Base-by-base conservation (phyloP, 495 filamentous ascomycete genomes). In the Annulohypoxylon stygium region DNA sequence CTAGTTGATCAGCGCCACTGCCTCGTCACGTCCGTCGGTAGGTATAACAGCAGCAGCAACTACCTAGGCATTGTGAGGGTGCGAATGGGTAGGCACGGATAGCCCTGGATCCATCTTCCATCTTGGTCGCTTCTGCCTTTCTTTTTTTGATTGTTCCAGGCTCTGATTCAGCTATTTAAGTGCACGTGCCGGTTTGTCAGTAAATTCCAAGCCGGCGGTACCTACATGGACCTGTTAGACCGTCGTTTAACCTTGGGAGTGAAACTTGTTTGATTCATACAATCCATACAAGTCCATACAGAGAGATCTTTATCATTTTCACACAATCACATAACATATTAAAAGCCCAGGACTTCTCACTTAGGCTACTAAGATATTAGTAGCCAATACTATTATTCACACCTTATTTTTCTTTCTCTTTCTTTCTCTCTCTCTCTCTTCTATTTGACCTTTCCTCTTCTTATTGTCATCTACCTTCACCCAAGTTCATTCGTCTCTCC, bases 1-100 rank as follows among this genome's bases (percentile, higher is more conserved):
- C 34, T 50, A 47, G 55, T 60, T 57, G 26, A 47, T 43, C 47
- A 8, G 58, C 66, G 58, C 58, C 65, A 62, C 66, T 55, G 65
- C 66, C 54, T 47, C 39, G 23, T 41, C 30, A 51, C 37, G 12
- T 26, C 41, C 20, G 12, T 53, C 47, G 10, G 9, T 50, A 3
- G 2, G 2, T 47, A 50, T 50, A 50, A 16, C 47, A 23, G 9
- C 18, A 7, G 18, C 4, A 50, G 47, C 47, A 23, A 23, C 47
- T 23, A 9, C 4, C n/a, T 18, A 47, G 11, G 5, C 14, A 47
- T 18, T 50, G 16, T 23, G 2, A 50, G 48, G 18, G 9, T 14
- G 8, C 14, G 3, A 65, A 37, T 9, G 3, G 57, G 20, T 61
- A 48, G 26, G 53, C 16, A 60, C n/a, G n/a, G 7, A 39, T 51